Evolutionary conservation across 768 basidiomycete genomes (phyloP).

Genomic region (Kockovaella imperatae): DNA sequence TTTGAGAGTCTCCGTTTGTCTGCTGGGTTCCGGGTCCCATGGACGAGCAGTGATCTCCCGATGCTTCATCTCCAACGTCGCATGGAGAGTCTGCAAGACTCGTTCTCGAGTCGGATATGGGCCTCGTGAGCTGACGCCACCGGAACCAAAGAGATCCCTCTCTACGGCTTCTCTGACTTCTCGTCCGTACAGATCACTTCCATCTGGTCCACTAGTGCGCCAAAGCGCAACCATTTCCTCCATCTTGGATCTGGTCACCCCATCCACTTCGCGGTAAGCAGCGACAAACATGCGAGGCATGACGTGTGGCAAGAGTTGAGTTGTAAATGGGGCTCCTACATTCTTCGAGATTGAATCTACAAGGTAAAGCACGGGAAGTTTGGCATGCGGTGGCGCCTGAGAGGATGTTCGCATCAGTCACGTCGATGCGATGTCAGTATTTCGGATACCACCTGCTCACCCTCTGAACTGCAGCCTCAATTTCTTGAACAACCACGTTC

Average conservation of each 20-base stretch:
- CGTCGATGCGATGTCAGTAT: neutral
- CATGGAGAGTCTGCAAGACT: constrained; percentile 75
- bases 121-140: neutral
- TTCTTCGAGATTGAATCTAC: constrained; percentile 97
- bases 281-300: constrained; percentile 78
- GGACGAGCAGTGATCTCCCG: constrained; percentile 63
- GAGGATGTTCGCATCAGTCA: neutral
- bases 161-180: constrained; percentile 77
- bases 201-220: constrained; percentile 73
- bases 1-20: constrained; percentile 68
- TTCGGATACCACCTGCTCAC: constrained; percentile 20
- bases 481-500: constrained; percentile 33
- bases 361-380: constrained; percentile 87
- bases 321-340: constrained; percentile 84
- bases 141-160: constrained; percentile 45
- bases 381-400: constrained; percentile 41
- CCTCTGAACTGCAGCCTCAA: constrained; percentile 31
- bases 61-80: constrained; percentile 72
- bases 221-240: constrained; percentile 96
- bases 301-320: constrained; percentile 64
- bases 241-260: constrained; percentile 80
- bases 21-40: constrained; percentile 60
- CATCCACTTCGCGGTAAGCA: constrained; percentile 80
- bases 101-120: constrained; percentile 61
- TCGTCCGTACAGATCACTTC: constrained; percentile 75